These are phyloP conservation scores for Phaseolus lunatus DNA, from an alignment of 306 rosid genomes.

Conservation along the genomic window DNA sequence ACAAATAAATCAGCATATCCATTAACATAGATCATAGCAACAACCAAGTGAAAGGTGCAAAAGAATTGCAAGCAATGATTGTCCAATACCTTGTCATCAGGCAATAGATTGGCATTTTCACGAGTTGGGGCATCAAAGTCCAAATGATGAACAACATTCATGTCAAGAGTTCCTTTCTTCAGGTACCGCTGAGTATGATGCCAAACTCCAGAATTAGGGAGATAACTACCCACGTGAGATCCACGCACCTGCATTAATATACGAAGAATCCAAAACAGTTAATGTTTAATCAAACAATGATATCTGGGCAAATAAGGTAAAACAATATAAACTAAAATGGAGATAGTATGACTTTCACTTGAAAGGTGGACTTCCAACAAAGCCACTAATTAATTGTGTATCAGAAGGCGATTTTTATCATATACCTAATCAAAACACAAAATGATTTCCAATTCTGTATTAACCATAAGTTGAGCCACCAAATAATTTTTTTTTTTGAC, in stretches of 20 bases:
- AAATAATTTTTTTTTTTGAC: neutral
- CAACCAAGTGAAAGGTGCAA: constrained; percentile 39
- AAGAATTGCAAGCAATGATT: constrained; percentile 34
- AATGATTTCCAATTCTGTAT: neutral
- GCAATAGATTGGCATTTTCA: constrained; percentile 85
- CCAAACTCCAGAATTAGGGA: constrained; percentile 94
- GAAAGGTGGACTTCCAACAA: neutral
- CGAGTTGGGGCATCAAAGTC: constrained; percentile 99
- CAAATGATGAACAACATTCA: constrained; percentile 79
- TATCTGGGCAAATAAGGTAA: constrained; percentile 21
- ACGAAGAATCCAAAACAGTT: constrained; percentile 24
- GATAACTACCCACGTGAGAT: constrained; percentile 92
- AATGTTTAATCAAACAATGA: constrained; percentile 17
- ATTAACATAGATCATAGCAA: constrained; percentile 20
- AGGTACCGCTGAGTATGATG: constrained; percentile 87
- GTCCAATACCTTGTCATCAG: constrained; percentile 78
- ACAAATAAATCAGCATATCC: constrained; percentile 26
- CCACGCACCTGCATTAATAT: constrained; percentile 76
- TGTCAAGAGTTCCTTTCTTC: constrained; percentile 69
- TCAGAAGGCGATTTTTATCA: constrained; percentile 13
- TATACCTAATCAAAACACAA: neutral
- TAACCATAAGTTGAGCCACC: neutral
- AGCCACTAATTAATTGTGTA: constrained; percentile 13
- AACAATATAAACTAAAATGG: constrained; percentile 10
- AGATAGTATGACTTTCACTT: neutral